A percentile compares a stretch with the other conserved stretches of the same genome.
Conservation (phyloP, 164 flowering plant genomes). For the Buxus sempervirens region DNA sequence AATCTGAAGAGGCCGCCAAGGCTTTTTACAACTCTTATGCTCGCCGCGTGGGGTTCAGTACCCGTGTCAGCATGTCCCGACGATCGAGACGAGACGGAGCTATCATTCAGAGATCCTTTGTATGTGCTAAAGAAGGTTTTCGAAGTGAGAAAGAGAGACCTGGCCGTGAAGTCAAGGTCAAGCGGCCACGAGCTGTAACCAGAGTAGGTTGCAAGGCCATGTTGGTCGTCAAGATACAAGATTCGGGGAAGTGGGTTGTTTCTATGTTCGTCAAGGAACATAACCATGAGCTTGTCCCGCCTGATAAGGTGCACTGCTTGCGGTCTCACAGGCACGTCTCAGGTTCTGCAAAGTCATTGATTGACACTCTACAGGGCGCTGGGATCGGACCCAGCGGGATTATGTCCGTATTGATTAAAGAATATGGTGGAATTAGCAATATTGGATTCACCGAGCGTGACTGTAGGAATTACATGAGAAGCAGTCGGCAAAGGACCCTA, state of each 20-base stretch:
- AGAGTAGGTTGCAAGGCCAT: slow-evolving; percentile 38
- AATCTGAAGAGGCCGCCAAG: slow-evolving; percentile 48
- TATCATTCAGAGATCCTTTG: slow-evolving; percentile 36
- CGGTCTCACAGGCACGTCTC: slow-evolving; percentile 39
- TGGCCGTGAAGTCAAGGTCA: slow-evolving; percentile 18
- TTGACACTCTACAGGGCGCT: slow-evolving; percentile 40
- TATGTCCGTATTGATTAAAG: slow-evolving; percentile 36
- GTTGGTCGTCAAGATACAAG: slow-evolving; percentile 29
- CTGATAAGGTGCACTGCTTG: slow-evolving; percentile 33
- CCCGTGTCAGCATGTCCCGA: slow-evolving; percentile 40
- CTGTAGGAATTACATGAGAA: slow-evolving; percentile 40
- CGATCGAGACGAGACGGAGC: slow-evolving; percentile 41
- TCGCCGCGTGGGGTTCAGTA: slow-evolving; percentile 38
- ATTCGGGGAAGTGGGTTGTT: slow-evolving; percentile 35
- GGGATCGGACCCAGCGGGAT: slow-evolving; percentile 42
- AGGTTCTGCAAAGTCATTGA: slow-evolving; percentile 34
- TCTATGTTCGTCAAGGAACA: slow-evolving; percentile 30
- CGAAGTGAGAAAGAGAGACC: slow-evolving; percentile 26
- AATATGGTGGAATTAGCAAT: slow-evolving; percentile 36
- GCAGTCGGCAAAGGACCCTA: slow-evolving; percentile 33
- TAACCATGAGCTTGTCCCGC: slow-evolving; percentile 34
- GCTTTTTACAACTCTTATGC: slow-evolving; percentile 48
- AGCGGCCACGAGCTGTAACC: slow-evolving; percentile 34
- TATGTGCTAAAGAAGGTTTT: slow-evolving; percentile 48
- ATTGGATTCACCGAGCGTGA: slow-evolving; percentile 39